A percentile compares a stretch with the other conserved stretches of the same genome.
Evolutionary conservation across 176 grass and related monocot species (phyloP).

Genomic region (Paspalum notatum): DNA sequence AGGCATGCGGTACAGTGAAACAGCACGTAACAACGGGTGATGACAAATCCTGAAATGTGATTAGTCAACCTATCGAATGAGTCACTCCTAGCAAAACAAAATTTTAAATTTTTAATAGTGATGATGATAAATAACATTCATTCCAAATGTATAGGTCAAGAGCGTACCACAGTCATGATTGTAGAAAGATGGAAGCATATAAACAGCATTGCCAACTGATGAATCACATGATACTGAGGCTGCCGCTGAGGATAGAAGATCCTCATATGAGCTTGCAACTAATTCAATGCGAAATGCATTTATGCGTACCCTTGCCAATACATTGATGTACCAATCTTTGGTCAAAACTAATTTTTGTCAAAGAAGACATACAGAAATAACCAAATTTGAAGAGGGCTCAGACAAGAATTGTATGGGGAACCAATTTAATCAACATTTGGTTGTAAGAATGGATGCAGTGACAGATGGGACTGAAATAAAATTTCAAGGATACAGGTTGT

Average conservation of each 20-base stretch:
- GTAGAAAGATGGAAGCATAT: slow-evolving; percentile 94
- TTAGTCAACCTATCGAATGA: not conserved
- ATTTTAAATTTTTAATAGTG: slow-evolving; percentile 24
- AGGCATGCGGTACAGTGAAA: not conserved
- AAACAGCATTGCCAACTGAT: slow-evolving; percentile 90
- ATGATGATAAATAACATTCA: slow-evolving; percentile 16
- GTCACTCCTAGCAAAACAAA: slow-evolving; percentile 31
- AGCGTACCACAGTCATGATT: slow-evolving; percentile 88
- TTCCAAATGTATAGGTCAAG: slow-evolving; percentile 13
- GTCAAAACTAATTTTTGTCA: slow-evolving; percentile 78
- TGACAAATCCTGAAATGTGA: slow-evolving; percentile 1
- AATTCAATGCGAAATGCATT: slow-evolving; percentile 95
- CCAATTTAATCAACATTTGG: not conserved
- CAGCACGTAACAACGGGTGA: not conserved
- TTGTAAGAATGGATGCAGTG: not conserved
- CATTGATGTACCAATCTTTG: slow-evolving; percentile 91
- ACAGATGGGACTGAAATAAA: not conserved
- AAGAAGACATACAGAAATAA: slow-evolving; percentile 20
- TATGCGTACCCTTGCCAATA: slow-evolving; percentile 88
- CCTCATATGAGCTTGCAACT: slow-evolving; percentile 70
- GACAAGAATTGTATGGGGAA: slow-evolving; percentile 42
- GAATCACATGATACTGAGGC: slow-evolving; percentile 59
- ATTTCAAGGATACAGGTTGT: slow-evolving; percentile 75
- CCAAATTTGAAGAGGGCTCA: slow-evolving; percentile 8
- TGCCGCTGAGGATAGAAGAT: slow-evolving; percentile 71